These are phyloP conservation scores for Kluyveromyces wickerhamii DNA, from an alignment of 805 yeast species.

Conservation along the genomic window DNA sequence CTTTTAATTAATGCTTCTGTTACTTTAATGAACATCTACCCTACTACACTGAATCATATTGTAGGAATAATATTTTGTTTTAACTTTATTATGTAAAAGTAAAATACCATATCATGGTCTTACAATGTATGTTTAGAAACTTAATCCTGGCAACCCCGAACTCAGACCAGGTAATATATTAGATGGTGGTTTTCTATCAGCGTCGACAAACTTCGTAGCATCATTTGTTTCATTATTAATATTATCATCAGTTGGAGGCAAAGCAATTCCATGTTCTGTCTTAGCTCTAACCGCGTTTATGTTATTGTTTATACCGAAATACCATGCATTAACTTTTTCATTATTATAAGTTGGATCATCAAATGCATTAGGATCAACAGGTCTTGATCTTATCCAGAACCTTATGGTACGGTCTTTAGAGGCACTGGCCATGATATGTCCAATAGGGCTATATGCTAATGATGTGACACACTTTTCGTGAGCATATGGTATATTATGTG, in stretches of 20 bases:
- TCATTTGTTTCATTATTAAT: not conserved
- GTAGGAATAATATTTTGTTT: no score
- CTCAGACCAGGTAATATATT: constrained; percentile 3
- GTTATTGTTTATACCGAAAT: constrained; percentile 35
- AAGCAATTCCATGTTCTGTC: constrained; percentile 29
- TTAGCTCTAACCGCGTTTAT: constrained; percentile 30
- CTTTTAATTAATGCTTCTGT: no score
- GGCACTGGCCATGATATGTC: constrained; percentile 85
- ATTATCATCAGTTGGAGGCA: constrained; percentile 16
- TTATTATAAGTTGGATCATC: constrained; percentile 74
- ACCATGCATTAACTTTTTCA: constrained; percentile 53
- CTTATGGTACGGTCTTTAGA: constrained; percentile 89
- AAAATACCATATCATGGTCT: no score
- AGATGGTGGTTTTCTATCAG: not conserved
- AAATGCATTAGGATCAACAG: constrained; percentile 77
- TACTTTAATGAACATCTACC: no score
- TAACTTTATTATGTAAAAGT: no score
- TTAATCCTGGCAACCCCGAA: constrained; percentile 11
- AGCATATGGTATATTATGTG: constrained; percentile 74
- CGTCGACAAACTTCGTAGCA: not conserved
- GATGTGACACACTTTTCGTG: constrained; percentile 92
- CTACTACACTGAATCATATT: no score
- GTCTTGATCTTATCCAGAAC: constrained; percentile 91
- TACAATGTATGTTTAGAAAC: no score
- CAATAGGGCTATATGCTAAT: constrained; percentile 87